Base-by-base conservation (phyloP, 2,329 filamentous ascomycete species). In the Fusarium clavum region DNA sequence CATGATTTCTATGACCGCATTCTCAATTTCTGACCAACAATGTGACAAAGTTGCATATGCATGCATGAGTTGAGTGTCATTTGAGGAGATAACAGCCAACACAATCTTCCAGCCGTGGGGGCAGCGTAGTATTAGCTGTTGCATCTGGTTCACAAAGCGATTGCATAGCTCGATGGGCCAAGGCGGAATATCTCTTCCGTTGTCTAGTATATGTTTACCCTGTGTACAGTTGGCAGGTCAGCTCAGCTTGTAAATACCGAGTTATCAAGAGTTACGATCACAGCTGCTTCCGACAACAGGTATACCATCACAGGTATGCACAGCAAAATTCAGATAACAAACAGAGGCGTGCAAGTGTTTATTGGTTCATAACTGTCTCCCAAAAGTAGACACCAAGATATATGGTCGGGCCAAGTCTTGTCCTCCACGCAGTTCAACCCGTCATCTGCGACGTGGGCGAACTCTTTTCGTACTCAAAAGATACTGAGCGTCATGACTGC, bases 331-430 rank as follows among this genome's bases (percentile, higher is more conserved):
- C n/a, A 22, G 14, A 34, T 27, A 24, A 43, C 12, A 29, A 46
- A 24, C 43, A 30, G 52, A 61, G 64, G 64, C 52, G 52, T 52
- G 38, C 30, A 43, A 48, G 32, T 45, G 49, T 71, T 65, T 57
- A 71, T 70, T 70, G 43, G 40, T 58, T 57, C 55, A 47, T 46
- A 57, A 49, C 32, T 69, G 43, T 57, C 68, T 56, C 46, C 44
- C n/a, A 30, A 38, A 51, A 57, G 40, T 32, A 61, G 51, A 70
- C 53, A 71, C 44, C 29, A 30, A 68, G 38, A 49, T 61, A 44
- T 55, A 48, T 61, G 40, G 45, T 49, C 67, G 27, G 55, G 52
- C 34, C 55, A 64, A 53, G 47, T 46, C 51, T 41, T 68, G 38
- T 55, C 44, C 32, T 65, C 68, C 40, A 24, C 45, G 46, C 61